Conservation (phyloP, 257 asterid species). For the Verbena officinalis region DNA sequence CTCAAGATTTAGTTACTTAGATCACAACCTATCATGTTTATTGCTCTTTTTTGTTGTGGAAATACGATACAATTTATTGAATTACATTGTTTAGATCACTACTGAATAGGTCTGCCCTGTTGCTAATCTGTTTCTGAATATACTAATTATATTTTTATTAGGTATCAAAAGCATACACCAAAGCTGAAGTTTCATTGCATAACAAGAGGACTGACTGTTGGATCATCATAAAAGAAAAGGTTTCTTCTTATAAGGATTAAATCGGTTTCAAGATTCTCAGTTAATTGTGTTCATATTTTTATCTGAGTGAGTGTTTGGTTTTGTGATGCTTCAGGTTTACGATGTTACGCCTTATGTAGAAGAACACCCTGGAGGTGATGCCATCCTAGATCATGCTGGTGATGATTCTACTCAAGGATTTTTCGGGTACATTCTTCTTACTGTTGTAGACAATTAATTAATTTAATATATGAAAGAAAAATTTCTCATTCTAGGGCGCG, state of each 20-base stretch:
- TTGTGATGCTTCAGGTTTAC: slow-evolving; percentile 60
- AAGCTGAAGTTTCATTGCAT: slow-evolving; percentile 72
- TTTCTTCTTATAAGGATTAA: slow-evolving; percentile 20
- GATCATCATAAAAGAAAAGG: slow-evolving; percentile 96
- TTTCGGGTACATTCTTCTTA: slow-evolving; percentile 55
- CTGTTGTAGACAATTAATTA: not conserved
- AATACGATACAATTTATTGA: not conserved
- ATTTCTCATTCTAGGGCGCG: no score
- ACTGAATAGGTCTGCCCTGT: not conserved
- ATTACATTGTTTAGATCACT: not conserved
- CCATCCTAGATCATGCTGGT: slow-evolving; percentile 88
- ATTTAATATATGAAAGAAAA: no score
- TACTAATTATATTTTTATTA: slow-evolving; percentile 28
- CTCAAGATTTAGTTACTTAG: not conserved
- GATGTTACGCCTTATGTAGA: slow-evolving; percentile 94
- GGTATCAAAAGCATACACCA: slow-evolving; percentile 64
- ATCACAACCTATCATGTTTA: not conserved
- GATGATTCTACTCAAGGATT: slow-evolving; percentile 93
- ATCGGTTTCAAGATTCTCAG: slow-evolving; percentile 2
- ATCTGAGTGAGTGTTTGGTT: slow-evolving; percentile 5
- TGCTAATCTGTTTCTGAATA: not conserved
- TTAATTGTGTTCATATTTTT: not conserved
- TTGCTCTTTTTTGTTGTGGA: not conserved
- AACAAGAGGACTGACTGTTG: slow-evolving; percentile 91
- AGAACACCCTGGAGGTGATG: slow-evolving; percentile 99